Evolutionary conservation across 2,329 filamentous ascomycete genomes (phyloP).

Genomic region (Calonectria pauciramosa): DNA sequence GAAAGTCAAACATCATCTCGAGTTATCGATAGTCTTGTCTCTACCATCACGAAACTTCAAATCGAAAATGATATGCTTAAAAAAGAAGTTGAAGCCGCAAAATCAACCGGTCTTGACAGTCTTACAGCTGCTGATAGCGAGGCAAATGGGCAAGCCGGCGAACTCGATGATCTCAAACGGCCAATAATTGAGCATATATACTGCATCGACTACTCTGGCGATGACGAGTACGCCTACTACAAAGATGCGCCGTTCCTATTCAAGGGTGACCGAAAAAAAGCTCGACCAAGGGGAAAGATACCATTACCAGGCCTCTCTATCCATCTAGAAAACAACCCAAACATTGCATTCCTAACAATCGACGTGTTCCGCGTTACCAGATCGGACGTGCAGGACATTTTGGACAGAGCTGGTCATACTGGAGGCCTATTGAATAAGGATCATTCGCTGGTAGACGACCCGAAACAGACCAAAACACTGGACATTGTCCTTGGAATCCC

Average conservation of each 20-base stretch:
- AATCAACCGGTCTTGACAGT: too few species aligned
- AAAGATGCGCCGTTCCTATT: constrained; percentile 20
- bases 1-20: neutral
- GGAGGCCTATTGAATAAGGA: neutral
- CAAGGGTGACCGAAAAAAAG: constrained; percentile 18
- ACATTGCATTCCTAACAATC: constrained; percentile 6
- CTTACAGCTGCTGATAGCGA: neutral
- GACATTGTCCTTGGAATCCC: neutral
- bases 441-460: neutral
- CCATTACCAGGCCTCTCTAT: neutral
- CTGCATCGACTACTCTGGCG: neutral
- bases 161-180: neutral
- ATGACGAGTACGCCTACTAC: neutral
- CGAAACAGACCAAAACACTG: neutral
- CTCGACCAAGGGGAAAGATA: constrained; percentile 8
- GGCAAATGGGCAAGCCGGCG: neutral
- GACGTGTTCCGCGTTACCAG: neutral
- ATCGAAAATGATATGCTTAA: constrained; percentile 23
- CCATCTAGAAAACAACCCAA: constrained; percentile 9
- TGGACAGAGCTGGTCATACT: neutral
- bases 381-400: neutral
- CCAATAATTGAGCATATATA: neutral
- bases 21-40: constrained; percentile 1
- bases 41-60: constrained; percentile 15
- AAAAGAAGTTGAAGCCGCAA: constrained; percentile 2